Base-by-base conservation (phyloP, 257 asterid species). In the Vinca minor region DNA sequence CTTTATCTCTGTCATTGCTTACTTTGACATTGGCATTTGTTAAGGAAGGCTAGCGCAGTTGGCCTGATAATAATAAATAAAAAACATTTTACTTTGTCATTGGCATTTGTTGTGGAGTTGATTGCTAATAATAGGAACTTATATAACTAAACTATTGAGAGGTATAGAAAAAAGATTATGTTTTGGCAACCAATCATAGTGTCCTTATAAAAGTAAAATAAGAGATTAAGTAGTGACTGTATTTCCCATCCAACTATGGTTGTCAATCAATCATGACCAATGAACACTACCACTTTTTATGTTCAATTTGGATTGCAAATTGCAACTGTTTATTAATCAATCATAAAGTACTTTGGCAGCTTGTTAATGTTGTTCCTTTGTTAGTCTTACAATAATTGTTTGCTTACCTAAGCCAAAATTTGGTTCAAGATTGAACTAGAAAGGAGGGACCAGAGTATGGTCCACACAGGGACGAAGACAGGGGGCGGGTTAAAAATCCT, bases 371-470 rank as follows among this genome's bases (percentile, higher is more conserved):
- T 35, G 5, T 4, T 59, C 4, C 31, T 35, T 56, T 64, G 53
- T 21, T 64, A 38, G 52, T 63, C 58, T 54, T 29, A 46, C 23
- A 64, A 70, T 70, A 70, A 64, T 63, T 70, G 70, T 54, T 17
- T 25, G 70, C 46, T 59, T 71, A 56, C 21, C 64, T 59, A 68
- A 68, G 62, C 45, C n/a, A 46, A 47, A 47, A 59, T 48, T 57
- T 28, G 57, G 58, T 50, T 46, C 26, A 64, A 64, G 26, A 6
- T 64, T 26, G 25, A 38, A 42, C 69, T 5, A 45, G 31, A 26
- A 29, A 45, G 39, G 20, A 53, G n/a, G 65, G 32, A 39, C 53
- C 31, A 11, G 28, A 7, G 23, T 10, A 23, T 66, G 74, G n/a
- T n/a, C n/a, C n/a, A n/a, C n/a, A n/a, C n/a, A n/a, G n/a, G n/a